Base-by-base conservation (phyloP, 371 early-diverging fungal genomes). In the Saksenaea vasiformis region DNA sequence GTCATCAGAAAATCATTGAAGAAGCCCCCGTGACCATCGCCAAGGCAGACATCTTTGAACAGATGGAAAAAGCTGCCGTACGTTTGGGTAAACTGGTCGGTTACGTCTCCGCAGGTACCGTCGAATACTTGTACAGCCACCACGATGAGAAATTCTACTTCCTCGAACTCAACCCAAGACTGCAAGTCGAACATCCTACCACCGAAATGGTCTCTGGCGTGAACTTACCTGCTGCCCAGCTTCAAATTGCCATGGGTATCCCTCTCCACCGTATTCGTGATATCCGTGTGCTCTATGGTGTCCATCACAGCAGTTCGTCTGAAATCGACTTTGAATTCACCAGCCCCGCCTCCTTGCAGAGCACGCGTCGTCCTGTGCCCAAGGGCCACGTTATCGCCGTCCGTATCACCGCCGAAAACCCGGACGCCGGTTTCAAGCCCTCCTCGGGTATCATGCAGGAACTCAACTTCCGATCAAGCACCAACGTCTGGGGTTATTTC, bases 131-230 rank as follows among this genome's bases (percentile, higher is more conserved):
- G 34, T 98, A 95, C 82, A 91, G 91, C 61, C 91, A 93, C 44
- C 86, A 85, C 0, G 89, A 90, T 39, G 90, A 93, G 64, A 79
- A 92, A 62, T 97, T 92, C 84, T 98, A 93, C 83, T 99, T 99
- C 79, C 80, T 99, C 62, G 99, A 99, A 82, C 83, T 98, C 57
- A 99, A 99, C 83, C 96, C 99, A 35, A 86, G 99, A 65, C 79
- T 99, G 67, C 99, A 99, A 80, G 99, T 99, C 27, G 99, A 99
- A 85, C 99, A 99, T 85, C 98, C 99, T 54, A 96, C 96, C 26
- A 98, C 99, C 15, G 99, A 99, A 78, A 95, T 98, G 90, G 95
- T 98, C 34, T 95, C 97, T 36, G 98, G 97, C 51, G 96, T 97
- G 73, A 97, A 99, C 72, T 79, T 99, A 58, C 98, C 98, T 7